Evolutionary conservation across 202 grass and related monocot genomes (phyloP), one percentile per base, ranked within the genome.

Genomic region (Tripidium arundinaceum): DNA sequence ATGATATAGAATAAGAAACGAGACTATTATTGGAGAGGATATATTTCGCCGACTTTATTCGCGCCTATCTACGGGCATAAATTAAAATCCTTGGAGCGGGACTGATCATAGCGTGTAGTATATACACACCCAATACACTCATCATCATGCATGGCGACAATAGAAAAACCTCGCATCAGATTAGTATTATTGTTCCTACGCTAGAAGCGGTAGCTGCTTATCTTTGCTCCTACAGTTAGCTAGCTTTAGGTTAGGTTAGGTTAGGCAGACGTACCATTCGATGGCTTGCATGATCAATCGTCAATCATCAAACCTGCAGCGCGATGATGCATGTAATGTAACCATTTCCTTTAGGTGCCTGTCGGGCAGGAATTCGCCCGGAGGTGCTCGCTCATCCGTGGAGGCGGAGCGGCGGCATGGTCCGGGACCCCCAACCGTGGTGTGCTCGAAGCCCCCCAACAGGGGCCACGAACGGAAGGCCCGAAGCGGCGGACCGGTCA

Each of bases 231-330:
- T 3, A 41, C 46, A 0, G 33, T 34, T 55, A 67, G 6, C 2
- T 37, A 62, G 40, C 84, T 76, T 63, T 77, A 71, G 79, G 74
- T 78, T 83, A 65, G 52, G n/a, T 57, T 57, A 57, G 79, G 72
- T n/a, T n/a, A n/a, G n/a, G n/a, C 79, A 77, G 26, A 65, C 78
- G 70, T 61, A 80, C 4, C 39, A 49, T 14, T 84, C 65, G 10
- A 6, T 36, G 65, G 24, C 5, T 52, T 63, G 75, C 18, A 11
- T 39, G 65, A 27, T 41, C 22, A 40, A n/a, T 42, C 55, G 64
- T 36, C 45, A 50, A 36, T 37, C 61, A 85, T 49, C 26, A 59
- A 27, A 36, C 29, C n/a, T 24, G 19, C 49, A 8, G 29, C 14
- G 2, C 26, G 43, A 46, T 18, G 69, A 72, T 50, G 29, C 38